Conservation (phyloP, 495 filamentous ascomycete genomes). For the Beverwykella pulmonaria region DNA sequence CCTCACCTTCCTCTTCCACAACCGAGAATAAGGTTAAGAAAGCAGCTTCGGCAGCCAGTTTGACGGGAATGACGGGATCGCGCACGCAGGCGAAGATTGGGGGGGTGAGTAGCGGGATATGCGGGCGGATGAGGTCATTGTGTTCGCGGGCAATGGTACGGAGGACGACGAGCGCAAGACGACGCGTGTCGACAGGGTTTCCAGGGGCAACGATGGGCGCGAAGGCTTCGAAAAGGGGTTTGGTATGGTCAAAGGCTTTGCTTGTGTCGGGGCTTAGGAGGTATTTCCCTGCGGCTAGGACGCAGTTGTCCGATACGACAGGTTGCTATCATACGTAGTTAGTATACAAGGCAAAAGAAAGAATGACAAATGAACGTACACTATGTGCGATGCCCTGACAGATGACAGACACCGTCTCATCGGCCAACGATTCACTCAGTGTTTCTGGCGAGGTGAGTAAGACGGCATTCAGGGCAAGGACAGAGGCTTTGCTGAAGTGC, state of each 20-base stretch:
- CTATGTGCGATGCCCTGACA: slow-evolving; percentile 71
- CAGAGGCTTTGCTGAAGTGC: slow-evolving; percentile 66
- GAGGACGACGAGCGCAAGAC: slow-evolving; percentile 84
- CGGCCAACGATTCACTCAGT: slow-evolving; percentile 64
- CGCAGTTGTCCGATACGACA: slow-evolving; percentile 84
- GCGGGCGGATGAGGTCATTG: slow-evolving; percentile 74
- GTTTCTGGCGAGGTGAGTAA: slow-evolving; percentile 74
- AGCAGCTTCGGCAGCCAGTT: slow-evolving; percentile 90
- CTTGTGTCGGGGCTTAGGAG: slow-evolving; percentile 64
- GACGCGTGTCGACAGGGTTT: slow-evolving; percentile 75
- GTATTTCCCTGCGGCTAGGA: slow-evolving; percentile 94
- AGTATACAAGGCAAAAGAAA: neutral
- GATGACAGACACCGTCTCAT: slow-evolving; percentile 73
- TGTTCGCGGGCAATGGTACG: slow-evolving; percentile 79
- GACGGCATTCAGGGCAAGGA: slow-evolving; percentile 85
- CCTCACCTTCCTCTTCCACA: slow-evolving; percentile 77
- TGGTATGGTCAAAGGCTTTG: slow-evolving; percentile 70
- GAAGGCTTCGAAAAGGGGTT: slow-evolving; percentile 76
- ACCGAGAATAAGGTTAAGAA: slow-evolving; percentile 94
- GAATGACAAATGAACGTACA: neutral
- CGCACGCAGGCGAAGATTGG: slow-evolving; percentile 88
- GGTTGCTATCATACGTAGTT: slow-evolving; percentile 54
- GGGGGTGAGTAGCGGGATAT: slow-evolving; percentile 74
- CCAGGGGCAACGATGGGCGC: slow-evolving; percentile 74
- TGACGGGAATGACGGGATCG: slow-evolving; percentile 93